Evolutionary conservation across 768 basidiomycete species (phyloP).

Genomic region (Suillus variegatus): DNA sequence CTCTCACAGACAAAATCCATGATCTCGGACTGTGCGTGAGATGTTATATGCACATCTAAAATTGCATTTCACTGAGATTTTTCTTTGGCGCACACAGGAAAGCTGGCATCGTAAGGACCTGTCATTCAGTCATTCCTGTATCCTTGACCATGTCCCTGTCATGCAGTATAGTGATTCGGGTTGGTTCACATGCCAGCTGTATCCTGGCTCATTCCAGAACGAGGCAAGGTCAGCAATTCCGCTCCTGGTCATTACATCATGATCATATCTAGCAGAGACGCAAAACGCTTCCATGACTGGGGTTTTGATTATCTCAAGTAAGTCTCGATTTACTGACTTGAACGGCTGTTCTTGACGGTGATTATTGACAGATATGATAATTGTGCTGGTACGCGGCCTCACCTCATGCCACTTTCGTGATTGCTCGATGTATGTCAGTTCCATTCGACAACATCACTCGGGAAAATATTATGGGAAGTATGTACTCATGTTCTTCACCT

Average conservation of each 20-base stretch:
- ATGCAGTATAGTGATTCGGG: constrained; percentile 65
- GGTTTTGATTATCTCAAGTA: constrained; percentile 68
- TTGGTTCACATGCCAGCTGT: constrained; percentile 66
- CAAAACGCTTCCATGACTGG: constrained; percentile 62
- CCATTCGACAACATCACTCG: constrained; percentile 58
- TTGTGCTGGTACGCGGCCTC: constrained; percentile 44
- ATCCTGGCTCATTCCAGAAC: constrained; percentile 66
- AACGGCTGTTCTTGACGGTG: not conserved
- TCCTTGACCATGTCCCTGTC: not conserved
- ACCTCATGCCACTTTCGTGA: not conserved
- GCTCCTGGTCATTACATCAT: not conserved
- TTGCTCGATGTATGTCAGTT: constrained; percentile 33
- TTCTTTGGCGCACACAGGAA: constrained; percentile 38
- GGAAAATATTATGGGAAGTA: constrained; percentile 57
- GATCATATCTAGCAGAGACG: constrained; percentile 43
- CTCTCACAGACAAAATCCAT: constrained; percentile 57
- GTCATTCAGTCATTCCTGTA: not conserved
- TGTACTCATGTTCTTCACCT: constrained; percentile 20
- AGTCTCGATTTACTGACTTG: constrained; percentile 16
- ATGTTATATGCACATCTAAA: constrained; percentile 10
- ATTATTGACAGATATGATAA: constrained; percentile 53
- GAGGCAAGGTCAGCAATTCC: constrained; percentile 49
- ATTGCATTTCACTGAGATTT: not conserved
- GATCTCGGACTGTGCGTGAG: constrained; percentile 53
- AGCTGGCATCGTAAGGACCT: constrained; percentile 56